Conservation (phyloP, 352 stramenopile genomes). For the Pythium oligandrum region DNA sequence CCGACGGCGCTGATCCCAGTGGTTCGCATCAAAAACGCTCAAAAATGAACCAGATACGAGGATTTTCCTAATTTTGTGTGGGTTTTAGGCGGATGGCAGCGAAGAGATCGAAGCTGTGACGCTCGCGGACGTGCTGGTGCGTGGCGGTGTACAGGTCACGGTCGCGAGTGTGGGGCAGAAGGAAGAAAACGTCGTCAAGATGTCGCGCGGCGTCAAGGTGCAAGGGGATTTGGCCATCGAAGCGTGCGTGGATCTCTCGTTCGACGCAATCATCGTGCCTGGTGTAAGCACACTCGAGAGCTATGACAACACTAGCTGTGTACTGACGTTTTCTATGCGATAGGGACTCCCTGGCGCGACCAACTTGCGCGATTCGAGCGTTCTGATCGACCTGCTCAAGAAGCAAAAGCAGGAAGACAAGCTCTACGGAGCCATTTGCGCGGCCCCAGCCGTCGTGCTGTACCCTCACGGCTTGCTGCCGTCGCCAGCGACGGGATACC, state of each 20-base stretch:
- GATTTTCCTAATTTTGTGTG: neutral
- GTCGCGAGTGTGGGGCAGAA: conserved; percentile 58
- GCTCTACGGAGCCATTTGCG: conserved; percentile 75
- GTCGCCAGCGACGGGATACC: conserved; percentile 56
- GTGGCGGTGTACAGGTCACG: conserved; percentile 59
- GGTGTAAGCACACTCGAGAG: conserved; percentile 25
- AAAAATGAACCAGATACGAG: too few species aligned
- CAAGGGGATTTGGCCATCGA: conserved; percentile 68
- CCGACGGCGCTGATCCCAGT: conserved; percentile 30
- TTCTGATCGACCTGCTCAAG: conserved; percentile 49
- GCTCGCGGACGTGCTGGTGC: conserved; percentile 65
- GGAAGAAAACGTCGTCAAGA: conserved; percentile 55
- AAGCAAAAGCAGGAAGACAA: conserved; percentile 61
- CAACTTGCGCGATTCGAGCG: conserved; percentile 61
- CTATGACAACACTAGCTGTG: neutral
- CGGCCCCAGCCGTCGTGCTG: conserved; percentile 64
- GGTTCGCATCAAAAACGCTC: conserved; percentile 8
- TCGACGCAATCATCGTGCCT: conserved; percentile 64
- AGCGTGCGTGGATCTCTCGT: conserved; percentile 42
- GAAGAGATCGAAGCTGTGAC: conserved; percentile 83
- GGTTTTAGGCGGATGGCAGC: conserved; percentile 55
- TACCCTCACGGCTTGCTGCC: conserved; percentile 54
- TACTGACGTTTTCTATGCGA: conserved; percentile 1
- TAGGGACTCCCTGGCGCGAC: conserved; percentile 66
- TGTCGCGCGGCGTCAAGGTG: conserved; percentile 70